Conservation (phyloP, 208 protist species). For the Acanthamoeba royreba region DNA sequence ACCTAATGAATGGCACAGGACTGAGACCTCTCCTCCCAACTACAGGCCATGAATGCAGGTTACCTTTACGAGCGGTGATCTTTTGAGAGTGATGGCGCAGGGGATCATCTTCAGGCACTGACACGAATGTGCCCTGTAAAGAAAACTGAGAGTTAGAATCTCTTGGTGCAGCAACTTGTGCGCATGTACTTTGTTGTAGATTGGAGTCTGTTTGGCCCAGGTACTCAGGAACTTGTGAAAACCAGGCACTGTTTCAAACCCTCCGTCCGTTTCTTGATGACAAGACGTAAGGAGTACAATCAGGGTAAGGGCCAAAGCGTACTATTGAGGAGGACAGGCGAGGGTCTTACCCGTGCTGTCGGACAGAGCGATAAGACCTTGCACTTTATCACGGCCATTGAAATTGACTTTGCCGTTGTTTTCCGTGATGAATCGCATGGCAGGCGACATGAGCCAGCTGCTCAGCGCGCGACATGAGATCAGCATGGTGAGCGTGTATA, state of each 20-base stretch:
- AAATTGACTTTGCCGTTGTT: background rate
- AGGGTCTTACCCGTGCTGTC: slow-evolving; percentile 1
- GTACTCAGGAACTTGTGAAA: background rate
- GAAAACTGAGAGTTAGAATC: background rate
- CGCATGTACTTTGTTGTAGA: background rate
- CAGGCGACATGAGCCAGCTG: background rate
- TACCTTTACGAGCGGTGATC: slow-evolving; percentile 19
- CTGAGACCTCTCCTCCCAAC: background rate
- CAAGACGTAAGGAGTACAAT: background rate
- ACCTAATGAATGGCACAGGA: background rate
- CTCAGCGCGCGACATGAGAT: background rate
- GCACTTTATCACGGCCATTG: slow-evolving; percentile 14
- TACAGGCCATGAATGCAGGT: background rate
- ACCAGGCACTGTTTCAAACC: slow-evolving; percentile 19
- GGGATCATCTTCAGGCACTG: background rate
- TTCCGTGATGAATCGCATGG: slow-evolving; percentile 1
- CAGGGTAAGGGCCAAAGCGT: background rate
- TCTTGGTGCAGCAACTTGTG: background rate
- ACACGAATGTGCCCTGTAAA: background rate
- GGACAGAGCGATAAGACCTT: background rate
- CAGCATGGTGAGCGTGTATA: too few species aligned
- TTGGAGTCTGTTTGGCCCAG: background rate
- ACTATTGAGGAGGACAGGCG: background rate
- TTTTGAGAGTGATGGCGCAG: background rate
- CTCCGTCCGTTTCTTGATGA: background rate